Conservation (phyloP, 257 asterid species). For the Pogostemon cablin region DNA sequence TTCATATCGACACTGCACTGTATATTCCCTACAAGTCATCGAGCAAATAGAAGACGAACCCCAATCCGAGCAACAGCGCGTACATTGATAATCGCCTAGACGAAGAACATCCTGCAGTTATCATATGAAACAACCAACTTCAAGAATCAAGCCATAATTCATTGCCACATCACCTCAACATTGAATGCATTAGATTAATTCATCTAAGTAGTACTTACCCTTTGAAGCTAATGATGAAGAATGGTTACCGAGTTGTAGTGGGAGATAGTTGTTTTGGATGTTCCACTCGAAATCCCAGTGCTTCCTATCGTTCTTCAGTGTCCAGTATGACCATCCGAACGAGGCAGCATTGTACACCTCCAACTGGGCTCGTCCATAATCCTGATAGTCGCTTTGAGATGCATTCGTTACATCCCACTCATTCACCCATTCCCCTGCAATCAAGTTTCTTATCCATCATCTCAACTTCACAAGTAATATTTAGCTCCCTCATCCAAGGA, state of each 20-base stretch:
- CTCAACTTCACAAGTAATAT: background rate
- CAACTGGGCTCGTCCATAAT: slow-evolving; percentile 71
- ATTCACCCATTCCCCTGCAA: slow-evolving; percentile 85
- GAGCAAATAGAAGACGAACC: slow-evolving; percentile 28
- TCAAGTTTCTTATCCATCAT: background rate
- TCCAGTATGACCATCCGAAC: slow-evolving; percentile 87
- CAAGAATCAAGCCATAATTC: background rate
- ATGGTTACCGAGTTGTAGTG: slow-evolving; percentile 51
- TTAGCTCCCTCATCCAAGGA: too few species aligned
- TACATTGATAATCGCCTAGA: slow-evolving; percentile 25
- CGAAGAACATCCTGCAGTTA: slow-evolving; percentile 42
- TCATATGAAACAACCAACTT: background rate
- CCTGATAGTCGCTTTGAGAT: slow-evolving; percentile 60
- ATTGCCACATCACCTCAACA: background rate
- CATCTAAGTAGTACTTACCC: too few species aligned
- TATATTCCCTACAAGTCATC: background rate
- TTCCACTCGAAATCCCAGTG: slow-evolving; percentile 96
- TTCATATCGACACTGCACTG: background rate
- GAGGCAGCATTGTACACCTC: slow-evolving; percentile 71
- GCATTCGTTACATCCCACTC: slow-evolving; percentile 67
- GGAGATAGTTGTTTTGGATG: slow-evolving; percentile 62
- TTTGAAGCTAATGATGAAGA: background rate
- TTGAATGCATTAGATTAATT: too few species aligned
- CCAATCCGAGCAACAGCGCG: slow-evolving; percentile 36
- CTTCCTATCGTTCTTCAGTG: slow-evolving; percentile 58